Evolutionary conservation across 2,329 filamentous ascomycete genomes (phyloP), one percentile per base, ranked within the genome.

Genomic region (Fusarium bactridioides): DNA sequence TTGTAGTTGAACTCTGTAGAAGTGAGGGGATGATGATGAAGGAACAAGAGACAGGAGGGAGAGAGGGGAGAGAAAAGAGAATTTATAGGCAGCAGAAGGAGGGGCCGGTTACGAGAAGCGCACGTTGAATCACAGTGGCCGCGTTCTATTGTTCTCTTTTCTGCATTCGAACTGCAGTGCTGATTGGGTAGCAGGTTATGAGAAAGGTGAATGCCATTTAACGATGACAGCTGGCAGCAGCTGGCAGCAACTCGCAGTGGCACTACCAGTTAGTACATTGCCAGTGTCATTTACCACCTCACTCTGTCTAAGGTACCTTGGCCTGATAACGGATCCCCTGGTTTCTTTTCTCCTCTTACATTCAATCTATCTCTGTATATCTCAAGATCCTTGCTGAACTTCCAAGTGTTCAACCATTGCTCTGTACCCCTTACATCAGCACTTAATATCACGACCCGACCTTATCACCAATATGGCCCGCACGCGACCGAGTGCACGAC

Each of bases 21-120:
- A 37, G 53, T 29, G 51, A 55, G 40, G 8, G 38, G 19, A 33
- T 21, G 27, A 25, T 31, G 63, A 16, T 25, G 44, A 23, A 40
- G 43, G 23, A 43, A 35, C 48, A 45, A 56, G 50, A 54, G 31
- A 43, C 44, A 25, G 12, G 23, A 7, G 15, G 3, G 25, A 27
- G 51, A 10, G 19, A 27, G 38, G 33, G 35, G 12, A 23, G 44
- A 10, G 47, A 40, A 19, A 40, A 45, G 67, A 19, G 48, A 31
- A 43, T 63, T 67, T 70, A 71, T 70, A 64, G 58, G 69, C 62
- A 9, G 27, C 41, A 7, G n/a, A 40, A 15, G 15, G 21, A 23
- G 31, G 48, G 45, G 15, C 18, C 51, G 67, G 31, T 48, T 35
- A 23, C 35, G n/a, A 35, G 37, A 25, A 19, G 16, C 31, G 23